Evolutionary conservation across 2,329 filamentous ascomycete genomes (phyloP).

Genomic region (Fusarium napiforme): DNA sequence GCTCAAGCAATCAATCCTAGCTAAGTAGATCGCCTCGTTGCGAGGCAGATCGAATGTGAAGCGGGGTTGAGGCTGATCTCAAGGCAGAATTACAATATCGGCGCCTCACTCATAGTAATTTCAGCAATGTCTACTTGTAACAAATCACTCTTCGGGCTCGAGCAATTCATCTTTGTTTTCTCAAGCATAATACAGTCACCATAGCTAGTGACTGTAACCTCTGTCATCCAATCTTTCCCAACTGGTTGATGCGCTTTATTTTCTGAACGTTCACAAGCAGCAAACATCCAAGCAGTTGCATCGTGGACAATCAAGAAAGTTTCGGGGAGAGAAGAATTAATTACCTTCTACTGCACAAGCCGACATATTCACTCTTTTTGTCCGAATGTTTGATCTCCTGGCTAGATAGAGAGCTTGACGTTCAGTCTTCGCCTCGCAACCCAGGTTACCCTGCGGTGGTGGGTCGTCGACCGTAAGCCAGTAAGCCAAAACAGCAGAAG

Average conservation of each 20-base stretch:
- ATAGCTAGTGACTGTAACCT: no score
- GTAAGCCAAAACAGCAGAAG: background rate
- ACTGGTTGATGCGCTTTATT: no score
- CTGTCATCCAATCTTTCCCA: no score
- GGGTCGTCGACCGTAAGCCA: background rate
- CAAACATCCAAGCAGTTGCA: background rate
- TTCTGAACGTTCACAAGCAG: accelerated
- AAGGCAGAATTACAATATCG: background rate
- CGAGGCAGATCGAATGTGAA: background rate
- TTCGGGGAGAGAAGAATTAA: accelerated
- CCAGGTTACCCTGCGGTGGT: background rate
- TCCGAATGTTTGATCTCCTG: background rate
- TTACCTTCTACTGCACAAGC: background rate
- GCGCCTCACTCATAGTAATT: no score
- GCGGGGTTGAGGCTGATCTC: background rate
- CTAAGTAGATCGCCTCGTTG: background rate
- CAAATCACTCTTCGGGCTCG: no score
- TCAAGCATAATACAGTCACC: no score
- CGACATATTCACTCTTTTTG: accelerated
- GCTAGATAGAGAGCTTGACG: background rate
- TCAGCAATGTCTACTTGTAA: background rate
- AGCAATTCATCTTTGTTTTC: no score
- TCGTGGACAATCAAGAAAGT: background rate
- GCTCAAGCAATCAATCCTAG: background rate
- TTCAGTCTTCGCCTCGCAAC: background rate